Evolutionary conservation across 2,329 filamentous ascomycete genomes (phyloP), one percentile per base, ranked within the genome.

Genomic region (Calycina herbarum): DNA sequence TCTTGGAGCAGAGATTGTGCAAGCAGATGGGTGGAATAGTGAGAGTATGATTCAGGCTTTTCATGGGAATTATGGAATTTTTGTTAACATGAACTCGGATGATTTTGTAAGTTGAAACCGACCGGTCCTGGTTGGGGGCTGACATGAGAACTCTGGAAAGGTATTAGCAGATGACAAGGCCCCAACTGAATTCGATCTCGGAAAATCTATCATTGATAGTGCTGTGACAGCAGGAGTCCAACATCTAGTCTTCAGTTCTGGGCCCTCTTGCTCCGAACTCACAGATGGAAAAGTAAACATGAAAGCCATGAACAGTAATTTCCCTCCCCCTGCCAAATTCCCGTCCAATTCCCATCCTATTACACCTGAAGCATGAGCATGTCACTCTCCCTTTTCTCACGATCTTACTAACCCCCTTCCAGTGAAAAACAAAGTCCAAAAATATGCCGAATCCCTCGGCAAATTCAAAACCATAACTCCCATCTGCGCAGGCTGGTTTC

Each of bases 241-340:
- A 51, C 45, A 51, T 24, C 45, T 51, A 20, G 45, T 51, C 10
- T 51, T 51, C n/a, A 51, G 45, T 24, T 51, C 45, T 6, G 45
- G 45, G 2, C 45, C 45, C 7, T 51, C 45, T 24, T 51, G 45
- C 45, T 11, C 20, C 7, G 45, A 51, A 10, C 45, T 51, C n/a
- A 51, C 45, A 27, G 24, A 51, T 11, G 45, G 45, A 27, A 51
- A 51, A 51, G 45, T 51, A 51, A 51, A 51, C 20, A 51, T 51
- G 45, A 51, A 51, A 51, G 45, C 45, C 20, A 51, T 51, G 45
- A 51, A 51, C 45, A 51, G 45, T 51, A 51, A 11, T 29, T 29
- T 24, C 5, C 17, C 45, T 3, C 45, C 20, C 45, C 20, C 40
- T 17, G 5, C 45, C 17, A 35, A 11, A 35, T 6, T 8, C 3